phyloP scores from a whole-genome alignment of 2,329 filamentous ascomycete species.

The Leptodontidium sp. region DNA sequence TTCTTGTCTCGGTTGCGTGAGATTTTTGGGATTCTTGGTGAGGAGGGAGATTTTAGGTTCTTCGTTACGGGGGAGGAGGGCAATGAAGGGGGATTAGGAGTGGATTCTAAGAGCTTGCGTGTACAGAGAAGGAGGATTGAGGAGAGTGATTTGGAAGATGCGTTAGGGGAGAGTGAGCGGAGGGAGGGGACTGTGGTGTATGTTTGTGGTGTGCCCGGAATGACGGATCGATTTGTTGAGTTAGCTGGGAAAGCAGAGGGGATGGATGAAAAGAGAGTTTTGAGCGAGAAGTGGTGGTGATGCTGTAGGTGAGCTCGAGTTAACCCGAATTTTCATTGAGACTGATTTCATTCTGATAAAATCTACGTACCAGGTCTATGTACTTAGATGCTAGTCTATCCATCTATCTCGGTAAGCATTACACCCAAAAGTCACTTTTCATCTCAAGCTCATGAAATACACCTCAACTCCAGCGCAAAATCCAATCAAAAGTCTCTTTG shows the following conservation, averaged over 20 bases:
- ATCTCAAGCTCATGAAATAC: background rate
- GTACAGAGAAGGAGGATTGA: slow-evolving; percentile 53
- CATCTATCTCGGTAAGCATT: background rate
- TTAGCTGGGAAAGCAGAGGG: slow-evolving; percentile 49
- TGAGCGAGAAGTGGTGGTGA: slow-evolving; percentile 73
- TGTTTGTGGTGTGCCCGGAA: slow-evolving; percentile 71
- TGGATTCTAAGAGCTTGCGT: slow-evolving; percentile 36
- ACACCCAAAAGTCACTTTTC: background rate
- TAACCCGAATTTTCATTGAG: background rate
- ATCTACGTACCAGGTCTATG: no score
- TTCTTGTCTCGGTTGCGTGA: slow-evolving; percentile 59
- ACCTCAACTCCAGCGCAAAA: background rate
- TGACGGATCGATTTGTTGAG: slow-evolving; percentile 73
- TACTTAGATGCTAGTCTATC: no score
- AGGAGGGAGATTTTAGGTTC: slow-evolving; percentile 54
- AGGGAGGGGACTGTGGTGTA: slow-evolving; percentile 63
- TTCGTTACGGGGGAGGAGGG: slow-evolving; percentile 50
- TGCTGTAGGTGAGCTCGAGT: background rate
- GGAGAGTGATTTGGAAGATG: slow-evolving; percentile 52
- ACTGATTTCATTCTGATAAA: no score
- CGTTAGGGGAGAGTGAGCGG: slow-evolving; percentile 49
- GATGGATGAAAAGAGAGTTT: slow-evolving; percentile 56
- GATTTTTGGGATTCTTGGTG: slow-evolving; percentile 50
- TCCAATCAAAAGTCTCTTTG: no score
- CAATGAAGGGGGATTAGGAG: slow-evolving; percentile 19